Evolutionary conservation across 768 basidiomycete species (phyloP), one percentile per base, ranked within the genome.

Genomic region (Boletus reticulatus): DNA sequence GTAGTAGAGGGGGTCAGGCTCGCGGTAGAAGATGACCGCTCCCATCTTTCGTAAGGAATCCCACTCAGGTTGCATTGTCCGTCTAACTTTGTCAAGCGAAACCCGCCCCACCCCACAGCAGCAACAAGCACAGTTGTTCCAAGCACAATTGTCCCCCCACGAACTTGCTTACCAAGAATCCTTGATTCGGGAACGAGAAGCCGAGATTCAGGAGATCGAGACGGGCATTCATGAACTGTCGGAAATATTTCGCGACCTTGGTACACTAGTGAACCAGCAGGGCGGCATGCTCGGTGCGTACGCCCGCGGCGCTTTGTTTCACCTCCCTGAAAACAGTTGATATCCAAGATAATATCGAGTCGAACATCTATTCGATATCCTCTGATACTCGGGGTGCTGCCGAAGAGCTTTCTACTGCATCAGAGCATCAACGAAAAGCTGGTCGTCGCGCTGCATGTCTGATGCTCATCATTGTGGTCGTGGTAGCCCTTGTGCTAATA

Each of bases 151-250:
- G n/a, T 92, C 90, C 2, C 90, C 92, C 0, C 89, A 91, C 56
- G 96, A 98, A 72, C 81, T 98, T 22, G 92, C 92, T 14, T 95
- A 95, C 69, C 97, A 98, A 71, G 96, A 99, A 68, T 91, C 92
- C 11, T 76, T 98, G 37, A 72, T 72, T 37, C 68, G 55, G 38
- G 97, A 99, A 68, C 88, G 97, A 17, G 96, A 99, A 70, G 80
- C 79, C 0, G 97, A 98, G 66, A 98, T 98, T 52, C 84, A 90
- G 48, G 94, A 98, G 68, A 99, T 99, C 49, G 97, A 99, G 72
- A 87, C 84, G 8, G 96, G 97, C 8, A 98, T 99, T 52, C 93
- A 96, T 65, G 96, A 99, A 71, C 74, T 99, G 44, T 84, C 91
- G 27, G 93, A 98, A 72, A 98, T 99, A 67, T 98, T 99, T 80